Evolutionary conservation across 371 early-diverging fungal species (phyloP), one percentile per base, ranked within the genome.

Genomic region (Chytridiales sp.): DNA sequence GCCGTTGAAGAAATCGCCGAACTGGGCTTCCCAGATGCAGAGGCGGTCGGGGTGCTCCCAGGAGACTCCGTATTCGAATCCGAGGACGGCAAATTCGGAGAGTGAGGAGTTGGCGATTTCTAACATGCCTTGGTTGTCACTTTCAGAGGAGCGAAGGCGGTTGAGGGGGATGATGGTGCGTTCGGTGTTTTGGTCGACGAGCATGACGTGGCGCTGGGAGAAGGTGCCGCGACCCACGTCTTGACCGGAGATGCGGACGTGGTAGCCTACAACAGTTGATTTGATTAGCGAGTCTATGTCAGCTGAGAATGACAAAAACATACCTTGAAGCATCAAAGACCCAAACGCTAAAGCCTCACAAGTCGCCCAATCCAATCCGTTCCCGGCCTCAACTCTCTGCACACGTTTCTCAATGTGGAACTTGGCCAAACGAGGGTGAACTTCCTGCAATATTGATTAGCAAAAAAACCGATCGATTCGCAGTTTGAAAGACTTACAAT

Each of bases 191-290:
- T 89, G 90, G 66, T 87, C 87, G 11, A 88, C 86, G 40, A 92
- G 66, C 85, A 93, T 89, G 38, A 86, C 93, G 70, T 97, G 98
- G 19, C 98, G 88, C 65, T 97, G 98, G 27, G 92, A 92, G 71
- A 97, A 97, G 0, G 98, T 97, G 22, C 98, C 97, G 52, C 98
- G 89, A 1, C 95, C 97, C 3, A 97, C 98, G 75, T 97, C 98
- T 67, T 97, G 98, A 1, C 98, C 98, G 34, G 91, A 91, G 43
- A 97, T 88, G 42, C 98, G 86, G 3, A 95, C 93, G 74, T 85
- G 83, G 65, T 81, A 79, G 0, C 91, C 62, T 62, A 11, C 24
- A 26, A 35, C 11, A 15, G 47, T 24, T 5, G 27, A n/a, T n/a
- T n/a, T n/a, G n/a, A n/a, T n/a, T n/a, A n/a, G n/a, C n/a, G n/a